These are phyloP conservation scores for Pyrenochaeta sp. DNA, from an alignment of 2,329 filamentous ascomycete genomes.

Conservation along the genomic window DNA sequence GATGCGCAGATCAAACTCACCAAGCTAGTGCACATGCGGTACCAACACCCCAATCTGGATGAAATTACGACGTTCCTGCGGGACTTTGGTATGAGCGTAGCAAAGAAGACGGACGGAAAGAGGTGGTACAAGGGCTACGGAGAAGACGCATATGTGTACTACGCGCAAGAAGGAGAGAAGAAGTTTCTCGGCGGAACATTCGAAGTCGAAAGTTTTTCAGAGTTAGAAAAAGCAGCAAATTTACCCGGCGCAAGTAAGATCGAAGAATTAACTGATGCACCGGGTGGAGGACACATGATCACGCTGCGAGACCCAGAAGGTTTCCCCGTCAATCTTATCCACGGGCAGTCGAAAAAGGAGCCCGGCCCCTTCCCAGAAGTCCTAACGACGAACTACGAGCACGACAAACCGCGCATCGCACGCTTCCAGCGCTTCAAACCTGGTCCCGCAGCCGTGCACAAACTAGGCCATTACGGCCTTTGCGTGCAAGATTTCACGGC, in stretches of 20 bases:
- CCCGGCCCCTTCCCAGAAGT: slow-evolving; percentile 59
- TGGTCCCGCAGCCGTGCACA: slow-evolving; percentile 60
- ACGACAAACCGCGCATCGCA: slow-evolving; percentile 57
- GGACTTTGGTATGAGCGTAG: slow-evolving; percentile 49
- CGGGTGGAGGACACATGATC: slow-evolving; percentile 63
- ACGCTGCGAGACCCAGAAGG: slow-evolving; percentile 59
- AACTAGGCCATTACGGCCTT: slow-evolving; percentile 60
- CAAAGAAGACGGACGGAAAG: slow-evolving; percentile 37
- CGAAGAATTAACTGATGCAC: slow-evolving; percentile 59
- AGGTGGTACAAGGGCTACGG: slow-evolving; percentile 71
- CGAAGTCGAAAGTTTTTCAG: slow-evolving; percentile 64
- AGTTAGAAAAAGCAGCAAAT: slow-evolving; percentile 59
- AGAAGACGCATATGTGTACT: slow-evolving; percentile 67
- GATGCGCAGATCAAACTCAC: slow-evolving; percentile 57
- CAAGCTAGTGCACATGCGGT: slow-evolving; percentile 62
- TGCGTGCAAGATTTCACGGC: slow-evolving; percentile 50
- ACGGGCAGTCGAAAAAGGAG: slow-evolving; percentile 60
- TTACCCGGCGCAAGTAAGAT: slow-evolving; percentile 60
- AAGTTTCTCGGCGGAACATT: slow-evolving; percentile 68
- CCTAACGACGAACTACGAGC: slow-evolving; percentile 55
- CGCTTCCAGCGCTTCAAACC: slow-evolving; percentile 62
- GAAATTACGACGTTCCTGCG: slow-evolving; percentile 57
- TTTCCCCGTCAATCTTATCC: slow-evolving; percentile 66
- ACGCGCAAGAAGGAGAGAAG: slow-evolving; percentile 58
- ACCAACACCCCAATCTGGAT: slow-evolving; percentile 61